Evolutionary conservation across 2,329 filamentous ascomycete species (phyloP).

Genomic region (Magnaporthiopsis incrustans): DNA sequence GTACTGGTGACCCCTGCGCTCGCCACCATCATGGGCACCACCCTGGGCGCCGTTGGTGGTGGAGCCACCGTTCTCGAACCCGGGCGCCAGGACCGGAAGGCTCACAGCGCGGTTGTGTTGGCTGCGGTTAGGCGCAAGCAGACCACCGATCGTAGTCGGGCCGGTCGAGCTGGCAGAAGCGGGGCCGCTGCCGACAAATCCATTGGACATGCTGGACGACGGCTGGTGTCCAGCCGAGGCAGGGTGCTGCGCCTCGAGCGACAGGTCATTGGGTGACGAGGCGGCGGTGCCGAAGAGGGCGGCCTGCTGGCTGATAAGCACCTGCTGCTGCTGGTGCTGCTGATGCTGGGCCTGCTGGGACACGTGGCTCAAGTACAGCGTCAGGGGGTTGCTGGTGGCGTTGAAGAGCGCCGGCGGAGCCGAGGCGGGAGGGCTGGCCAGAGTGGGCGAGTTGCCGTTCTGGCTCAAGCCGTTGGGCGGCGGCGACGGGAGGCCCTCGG

Average conservation of each 20-base stretch:
- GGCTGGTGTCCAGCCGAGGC: slow-evolving; percentile 53
- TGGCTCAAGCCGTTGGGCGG: slow-evolving; percentile 48
- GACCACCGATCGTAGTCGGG: slow-evolving; percentile 64
- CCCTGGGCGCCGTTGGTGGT: slow-evolving; percentile 40
- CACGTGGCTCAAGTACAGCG: slow-evolving; percentile 85
- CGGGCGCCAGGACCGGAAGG: slow-evolving; percentile 63
- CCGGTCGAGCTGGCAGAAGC: slow-evolving; percentile 36
- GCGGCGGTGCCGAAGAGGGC: slow-evolving; percentile 70
- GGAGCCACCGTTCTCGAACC: slow-evolving; percentile 51
- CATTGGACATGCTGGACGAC: slow-evolving; percentile 59
- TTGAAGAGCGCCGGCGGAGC: slow-evolving; percentile 72
- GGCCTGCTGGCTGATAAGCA: slow-evolving; percentile 67
- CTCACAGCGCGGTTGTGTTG: slow-evolving; percentile 79
- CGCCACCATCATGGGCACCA: slow-evolving; percentile 29
- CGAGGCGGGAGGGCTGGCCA: slow-evolving; percentile 42
- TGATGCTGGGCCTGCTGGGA: slow-evolving; percentile 65
- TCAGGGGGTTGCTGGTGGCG: slow-evolving; percentile 78
- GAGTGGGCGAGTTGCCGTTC: slow-evolving; percentile 48
- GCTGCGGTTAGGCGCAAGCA: slow-evolving; percentile 60
- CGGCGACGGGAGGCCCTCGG: slow-evolving; percentile 51
- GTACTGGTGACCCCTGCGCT: slow-evolving; percentile 58
- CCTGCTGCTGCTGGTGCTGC: slow-evolving; percentile 65
- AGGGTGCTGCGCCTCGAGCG: slow-evolving; percentile 38
- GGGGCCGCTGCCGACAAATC: slow-evolving; percentile 41
- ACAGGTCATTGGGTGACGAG: slow-evolving; percentile 47